These are phyloP conservation scores for Trichoderma hamatum DNA, from an alignment of 2,329 filamentous ascomycete species.

Conservation along the genomic window DNA sequence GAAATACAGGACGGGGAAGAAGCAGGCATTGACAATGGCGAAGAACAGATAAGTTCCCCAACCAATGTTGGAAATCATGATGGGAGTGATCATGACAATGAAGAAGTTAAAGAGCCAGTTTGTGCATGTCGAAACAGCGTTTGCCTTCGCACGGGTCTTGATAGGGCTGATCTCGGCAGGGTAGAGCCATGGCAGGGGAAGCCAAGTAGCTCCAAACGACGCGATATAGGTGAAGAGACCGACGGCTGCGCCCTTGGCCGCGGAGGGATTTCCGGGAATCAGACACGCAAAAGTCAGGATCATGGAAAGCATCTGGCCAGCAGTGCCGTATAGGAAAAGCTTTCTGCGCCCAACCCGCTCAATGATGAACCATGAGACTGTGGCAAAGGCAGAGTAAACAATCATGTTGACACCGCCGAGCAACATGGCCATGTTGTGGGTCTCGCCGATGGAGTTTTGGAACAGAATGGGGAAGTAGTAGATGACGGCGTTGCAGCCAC, in stretches of 20 bases:
- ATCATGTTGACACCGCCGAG: conserved; percentile 56
- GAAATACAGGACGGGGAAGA: conserved; percentile 40
- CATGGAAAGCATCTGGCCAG: conserved; percentile 58
- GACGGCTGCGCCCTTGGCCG: conserved; percentile 67
- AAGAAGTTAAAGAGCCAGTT: conserved; percentile 60
- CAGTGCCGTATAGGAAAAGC: conserved; percentile 49
- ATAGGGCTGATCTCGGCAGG: conserved; percentile 58
- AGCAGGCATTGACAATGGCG: conserved; percentile 52
- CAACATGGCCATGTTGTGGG: conserved; percentile 52
- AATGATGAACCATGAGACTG: conserved; percentile 57
- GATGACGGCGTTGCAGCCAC: conserved; percentile 61
- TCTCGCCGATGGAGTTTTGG: conserved; percentile 32
- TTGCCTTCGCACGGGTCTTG: conserved; percentile 50
- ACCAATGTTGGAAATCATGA: conserved; percentile 61
- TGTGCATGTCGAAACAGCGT: conserved; percentile 60
- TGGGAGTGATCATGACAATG: conserved; percentile 51
- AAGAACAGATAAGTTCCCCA: conserved; percentile 54
- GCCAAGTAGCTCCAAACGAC: conserved; percentile 67
- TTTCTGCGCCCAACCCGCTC: conserved; percentile 51
- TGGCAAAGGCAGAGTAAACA: conserved; percentile 61
- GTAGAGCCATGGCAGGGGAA: conserved; percentile 65
- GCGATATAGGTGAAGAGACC: conserved; percentile 62
- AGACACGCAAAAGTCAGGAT: conserved; percentile 64
- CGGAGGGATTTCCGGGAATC: conserved; percentile 63
- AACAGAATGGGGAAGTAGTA: conserved; percentile 67